Evolutionary conservation across 257 asterid species (phyloP).

Genomic region (Solanum arcanum): DNA sequence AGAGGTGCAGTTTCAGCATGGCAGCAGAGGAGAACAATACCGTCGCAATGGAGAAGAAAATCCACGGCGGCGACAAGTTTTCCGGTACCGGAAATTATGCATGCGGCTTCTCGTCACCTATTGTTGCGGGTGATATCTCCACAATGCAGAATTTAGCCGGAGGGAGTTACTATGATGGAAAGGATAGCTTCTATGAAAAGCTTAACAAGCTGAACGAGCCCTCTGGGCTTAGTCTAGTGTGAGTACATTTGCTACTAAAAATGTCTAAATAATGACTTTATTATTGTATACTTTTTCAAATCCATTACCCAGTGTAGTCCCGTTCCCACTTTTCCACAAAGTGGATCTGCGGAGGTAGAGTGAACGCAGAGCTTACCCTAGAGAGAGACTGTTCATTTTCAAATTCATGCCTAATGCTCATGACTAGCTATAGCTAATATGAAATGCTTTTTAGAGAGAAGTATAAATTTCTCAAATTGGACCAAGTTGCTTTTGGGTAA

Average conservation of each 20-base stretch:
- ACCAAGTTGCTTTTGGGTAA: neutral
- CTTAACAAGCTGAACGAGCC: conserved; percentile 42
- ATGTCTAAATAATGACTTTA: neutral
- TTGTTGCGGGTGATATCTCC: neutral
- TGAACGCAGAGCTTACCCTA: neutral
- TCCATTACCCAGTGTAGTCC: neutral
- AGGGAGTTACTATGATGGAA: neutral
- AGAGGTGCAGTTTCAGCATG: neutral
- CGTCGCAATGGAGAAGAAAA: neutral
- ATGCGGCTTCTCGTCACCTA: neutral
- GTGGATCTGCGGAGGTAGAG: neutral
- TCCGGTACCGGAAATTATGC: neutral
- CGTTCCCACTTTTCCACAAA: neutral
- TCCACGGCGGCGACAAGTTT: neutral
- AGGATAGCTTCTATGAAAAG: conserved; percentile 43
- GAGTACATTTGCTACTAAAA: conserved; percentile 10
- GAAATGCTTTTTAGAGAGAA: neutral
- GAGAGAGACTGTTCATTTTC: neutral
- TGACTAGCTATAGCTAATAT: neutral
- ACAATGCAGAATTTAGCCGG: neutral
- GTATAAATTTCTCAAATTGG: neutral
- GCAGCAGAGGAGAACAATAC: neutral
- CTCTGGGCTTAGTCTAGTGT: conserved; percentile 66
- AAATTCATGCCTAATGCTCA: neutral
- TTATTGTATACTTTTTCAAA: neutral